phyloP scores from a whole-genome alignment of 768 basidiomycete genomes.

The Tephrocybe rancida region DNA sequence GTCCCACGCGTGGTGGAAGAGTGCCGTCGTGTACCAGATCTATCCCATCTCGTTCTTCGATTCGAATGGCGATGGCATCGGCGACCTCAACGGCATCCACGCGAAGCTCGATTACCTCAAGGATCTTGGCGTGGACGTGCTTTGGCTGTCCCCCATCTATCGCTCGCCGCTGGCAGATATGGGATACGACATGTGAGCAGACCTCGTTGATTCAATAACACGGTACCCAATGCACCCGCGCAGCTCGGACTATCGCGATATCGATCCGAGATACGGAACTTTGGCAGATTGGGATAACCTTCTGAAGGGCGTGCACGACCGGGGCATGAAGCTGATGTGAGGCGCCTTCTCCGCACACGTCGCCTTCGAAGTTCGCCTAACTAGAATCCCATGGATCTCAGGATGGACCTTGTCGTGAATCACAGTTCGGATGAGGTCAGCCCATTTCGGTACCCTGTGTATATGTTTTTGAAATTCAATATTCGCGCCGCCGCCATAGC shows the following conservation, averaged over 20 bases:
- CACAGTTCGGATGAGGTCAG: slow-evolving; percentile 68
- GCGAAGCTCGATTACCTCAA: slow-evolving; percentile 70
- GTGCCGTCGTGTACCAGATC: slow-evolving; percentile 64
- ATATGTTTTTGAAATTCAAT: background rate
- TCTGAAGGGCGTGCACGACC: slow-evolving; percentile 53
- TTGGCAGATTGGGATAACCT: slow-evolving; percentile 61
- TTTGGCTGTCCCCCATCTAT: slow-evolving; percentile 79
- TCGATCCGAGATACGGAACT: slow-evolving; percentile 68
- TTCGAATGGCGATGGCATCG: slow-evolving; percentile 70
- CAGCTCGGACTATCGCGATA: slow-evolving; percentile 63
- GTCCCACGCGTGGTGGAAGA: slow-evolving; percentile 55
- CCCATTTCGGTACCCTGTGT: background rate
- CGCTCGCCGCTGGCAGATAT: slow-evolving; percentile 69
- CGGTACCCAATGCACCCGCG: background rate
- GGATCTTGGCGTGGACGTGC: slow-evolving; percentile 63
- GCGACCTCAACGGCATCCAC: slow-evolving; percentile 69
- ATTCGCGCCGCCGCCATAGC: slow-evolving; percentile 36
- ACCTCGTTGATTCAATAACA: background rate
- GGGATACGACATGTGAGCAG: slow-evolving; percentile 69
- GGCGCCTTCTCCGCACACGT: slow-evolving; percentile 18
- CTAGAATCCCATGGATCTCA: slow-evolving; percentile 23
- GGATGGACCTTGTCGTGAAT: slow-evolving; percentile 81
- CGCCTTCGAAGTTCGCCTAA: background rate
- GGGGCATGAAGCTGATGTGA: slow-evolving; percentile 73
- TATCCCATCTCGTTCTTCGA: slow-evolving; percentile 74